These are phyloP conservation scores for Dactylellina cionopaga DNA, from an alignment of 2,329 filamentous ascomycete genomes.

Conservation along the genomic window DNA sequence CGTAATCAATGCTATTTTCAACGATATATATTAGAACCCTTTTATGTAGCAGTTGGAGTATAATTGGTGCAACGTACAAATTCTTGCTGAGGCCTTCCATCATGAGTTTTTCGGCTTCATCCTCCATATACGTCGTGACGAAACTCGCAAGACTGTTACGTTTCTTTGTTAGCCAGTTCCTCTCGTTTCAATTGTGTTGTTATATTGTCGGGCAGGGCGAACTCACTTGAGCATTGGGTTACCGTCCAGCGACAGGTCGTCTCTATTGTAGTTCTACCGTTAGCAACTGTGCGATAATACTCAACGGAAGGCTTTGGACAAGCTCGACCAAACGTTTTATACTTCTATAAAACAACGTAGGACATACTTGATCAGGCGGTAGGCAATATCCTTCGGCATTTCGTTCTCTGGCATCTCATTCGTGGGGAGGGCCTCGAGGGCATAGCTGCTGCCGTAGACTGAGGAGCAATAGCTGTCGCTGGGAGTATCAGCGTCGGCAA, in stretches of 20 bases:
- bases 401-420: conserved; percentile 87
- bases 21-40: not conserved
- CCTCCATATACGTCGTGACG: conserved; percentile 97
- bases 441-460: conserved; percentile 89
- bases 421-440: conserved; percentile 79
- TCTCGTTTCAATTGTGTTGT: not conserved
- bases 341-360: not conserved
- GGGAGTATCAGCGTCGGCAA: conserved; percentile 32
- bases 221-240: conserved; percentile 84
- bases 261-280: conserved; percentile 59
- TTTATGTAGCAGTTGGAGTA: not conserved
- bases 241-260: conserved; percentile 89
- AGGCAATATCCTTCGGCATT: conserved; percentile 93
- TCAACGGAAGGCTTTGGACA: not conserved
- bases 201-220: not conserved
- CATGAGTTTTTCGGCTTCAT: conserved; percentile 97
- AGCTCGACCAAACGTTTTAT: not conserved
- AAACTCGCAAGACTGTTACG: conserved; percentile 80
- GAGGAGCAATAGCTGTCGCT: conserved; percentile 75
- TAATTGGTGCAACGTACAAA: conserved; percentile 66
- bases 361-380: conserved; percentile 83
- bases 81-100: conserved; percentile 90
- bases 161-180: conserved; percentile 45
- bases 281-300: not conserved
- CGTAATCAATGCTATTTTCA: conserved; percentile 73